Evolutionary conservation across 2,329 filamentous ascomycete species (phyloP), one percentile per base, ranked within the genome.

Genomic region (Chaetomiaceae sp.): DNA sequence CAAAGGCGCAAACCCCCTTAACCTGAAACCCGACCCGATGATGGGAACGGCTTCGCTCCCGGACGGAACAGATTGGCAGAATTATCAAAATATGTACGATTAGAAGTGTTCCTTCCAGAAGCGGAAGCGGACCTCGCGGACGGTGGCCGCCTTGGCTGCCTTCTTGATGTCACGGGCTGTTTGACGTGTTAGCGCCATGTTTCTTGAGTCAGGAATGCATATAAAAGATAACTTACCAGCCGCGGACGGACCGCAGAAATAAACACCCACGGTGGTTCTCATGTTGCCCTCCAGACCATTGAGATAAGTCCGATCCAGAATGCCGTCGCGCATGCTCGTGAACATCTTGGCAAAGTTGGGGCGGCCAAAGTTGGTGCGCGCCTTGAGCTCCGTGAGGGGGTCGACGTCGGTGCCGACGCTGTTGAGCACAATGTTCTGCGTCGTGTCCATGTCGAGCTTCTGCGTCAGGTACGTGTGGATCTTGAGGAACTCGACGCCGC

Each of bases 391-490:
- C 0, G 94, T 99, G 23, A 99, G 78, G 0, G 94, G 94, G 70
- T 99, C 94, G 59, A 89, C 79, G 37, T 87, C 86, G 36, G 88
- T 84, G 50, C 94, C 94, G 17, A 97, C 92, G 51, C 86, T 91
- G 75, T 99, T 97, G 59, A 99, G 83, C 45, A 96, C 90, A 68
- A 99, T 97, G 71, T 99, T 99, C 64, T 96, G 88, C 2, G 91
- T 87, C 0, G 90, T 96, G 69, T 99, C 91, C 63, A 85, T 82
- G 70, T 97, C 92, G 56, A 97, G 82, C 65, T 85, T 88, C 72
- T 97, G 91, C 1, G 94, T 99, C 34, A 99, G 86, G 68, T 96
- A 99, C 1, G 91, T 97, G 75, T 99, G 94, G 61, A 99, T 99
- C 70, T 91, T 90, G 65, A 99, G 77, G 80, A 99, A 99, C 66